These are phyloP conservation scores for Talaromyces rugulosus DNA, from an alignment of 2,329 filamentous ascomycete genomes.

Conservation along the genomic window DNA sequence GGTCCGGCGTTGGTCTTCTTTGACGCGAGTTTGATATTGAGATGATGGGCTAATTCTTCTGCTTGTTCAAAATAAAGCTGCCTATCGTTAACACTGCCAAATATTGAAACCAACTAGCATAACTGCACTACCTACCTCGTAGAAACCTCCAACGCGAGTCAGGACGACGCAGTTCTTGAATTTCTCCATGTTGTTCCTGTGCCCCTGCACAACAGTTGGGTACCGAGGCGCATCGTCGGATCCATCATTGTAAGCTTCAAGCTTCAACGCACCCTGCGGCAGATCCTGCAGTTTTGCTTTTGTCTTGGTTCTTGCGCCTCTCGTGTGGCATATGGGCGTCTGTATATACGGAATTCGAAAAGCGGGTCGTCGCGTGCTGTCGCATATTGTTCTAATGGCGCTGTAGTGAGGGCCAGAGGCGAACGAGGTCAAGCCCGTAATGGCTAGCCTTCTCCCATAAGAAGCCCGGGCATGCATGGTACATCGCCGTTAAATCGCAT, in stretches of 20 bases:
- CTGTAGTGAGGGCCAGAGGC: background rate
- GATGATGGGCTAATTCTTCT: constrained; percentile 76
- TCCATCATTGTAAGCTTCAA: constrained; percentile 38
- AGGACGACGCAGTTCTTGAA: constrained; percentile 88
- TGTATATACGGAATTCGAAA: constrained; percentile 11
- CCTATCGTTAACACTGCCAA: constrained; percentile 5
- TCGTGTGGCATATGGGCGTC: constrained; percentile 15
- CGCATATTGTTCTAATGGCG: background rate
- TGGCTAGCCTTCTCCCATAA: constrained; percentile 1
- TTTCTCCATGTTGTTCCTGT: constrained; percentile 80
- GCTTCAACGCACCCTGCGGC: constrained; percentile 53
- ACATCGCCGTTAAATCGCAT: background rate
- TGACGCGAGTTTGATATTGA: constrained; percentile 80
- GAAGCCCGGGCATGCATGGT: constrained; percentile 12
- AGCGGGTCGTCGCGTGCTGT: constrained; percentile 12
- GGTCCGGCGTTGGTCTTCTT: constrained; percentile 74
- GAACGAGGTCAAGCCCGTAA: constrained; percentile 18
- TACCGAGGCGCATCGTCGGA: constrained; percentile 57
- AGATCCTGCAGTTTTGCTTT: constrained; percentile 45
- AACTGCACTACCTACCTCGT: constrained; percentile 56
- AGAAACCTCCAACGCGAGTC: constrained; percentile 91
- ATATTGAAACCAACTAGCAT: background rate
- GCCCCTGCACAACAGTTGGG: constrained; percentile 85
- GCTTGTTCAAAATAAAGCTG: constrained; percentile 91
- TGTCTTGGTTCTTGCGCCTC: constrained; percentile 34